Conservation (phyloP, 129 eudicot species). For the Calendula officinalis region DNA sequence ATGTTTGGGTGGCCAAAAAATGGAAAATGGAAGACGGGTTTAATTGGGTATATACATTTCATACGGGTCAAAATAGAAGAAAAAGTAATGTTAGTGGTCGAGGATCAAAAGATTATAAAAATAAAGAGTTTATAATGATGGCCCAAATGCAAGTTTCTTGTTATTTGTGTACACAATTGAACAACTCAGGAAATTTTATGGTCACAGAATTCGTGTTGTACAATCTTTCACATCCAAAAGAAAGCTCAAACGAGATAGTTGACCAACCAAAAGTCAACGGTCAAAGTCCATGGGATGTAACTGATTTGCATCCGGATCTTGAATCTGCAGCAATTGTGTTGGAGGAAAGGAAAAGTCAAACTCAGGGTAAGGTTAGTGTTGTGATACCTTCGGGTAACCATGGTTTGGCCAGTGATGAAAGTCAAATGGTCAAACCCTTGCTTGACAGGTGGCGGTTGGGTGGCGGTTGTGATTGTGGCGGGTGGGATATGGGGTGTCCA, state of each 20-base stretch:
- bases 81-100: constrained; percentile 58
- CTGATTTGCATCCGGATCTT: constrained; percentile 70
- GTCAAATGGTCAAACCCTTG: constrained; percentile 60
- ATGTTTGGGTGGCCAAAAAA: constrained; percentile 60
- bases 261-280: constrained; percentile 36
- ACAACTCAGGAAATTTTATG: constrained; percentile 55
- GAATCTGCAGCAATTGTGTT: constrained; percentile 81
- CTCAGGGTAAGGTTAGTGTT: constrained; percentile 48
- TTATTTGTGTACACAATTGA: constrained; percentile 61
- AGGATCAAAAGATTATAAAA: constrained; percentile 49
- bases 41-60: constrained; percentile 81
- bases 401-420: constrained; percentile 56
- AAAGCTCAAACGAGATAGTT: constrained; percentile 32
- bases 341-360: constrained; percentile 21
- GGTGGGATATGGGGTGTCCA: constrained; percentile 98
- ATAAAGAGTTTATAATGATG: constrained; percentile 57
- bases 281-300: constrained; percentile 37
- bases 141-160: constrained; percentile 94
- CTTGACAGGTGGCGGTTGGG: constrained; percentile 83
- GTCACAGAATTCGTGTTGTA: constrained; percentile 75
- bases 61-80: constrained; percentile 58
- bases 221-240: constrained; percentile 59
- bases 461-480: constrained; percentile 93
- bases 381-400: constrained; percentile 83
- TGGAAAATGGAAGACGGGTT: constrained; percentile 64